These are phyloP conservation scores for Apiospora arundinis DNA, from an alignment of 2,329 filamentous ascomycete genomes.

Conservation along the genomic window DNA sequence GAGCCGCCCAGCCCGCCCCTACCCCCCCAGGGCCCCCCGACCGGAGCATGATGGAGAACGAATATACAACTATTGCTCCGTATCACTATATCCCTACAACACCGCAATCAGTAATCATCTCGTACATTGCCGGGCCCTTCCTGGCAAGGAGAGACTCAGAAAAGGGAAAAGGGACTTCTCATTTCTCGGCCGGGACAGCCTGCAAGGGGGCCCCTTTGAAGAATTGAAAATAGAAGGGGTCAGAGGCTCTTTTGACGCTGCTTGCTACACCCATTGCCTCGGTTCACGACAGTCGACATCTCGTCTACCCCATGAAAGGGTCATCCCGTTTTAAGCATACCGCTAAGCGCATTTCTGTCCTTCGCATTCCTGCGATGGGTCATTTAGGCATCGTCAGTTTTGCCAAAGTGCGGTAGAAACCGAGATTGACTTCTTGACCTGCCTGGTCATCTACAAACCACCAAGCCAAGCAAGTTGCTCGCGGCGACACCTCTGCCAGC, in stretches of 20 bases:
- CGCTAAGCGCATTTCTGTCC: not conserved
- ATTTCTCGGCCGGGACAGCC: not conserved
- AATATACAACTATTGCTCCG: not conserved
- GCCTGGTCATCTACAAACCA: not conserved
- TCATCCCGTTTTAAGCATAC: not conserved
- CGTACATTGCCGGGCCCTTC: not conserved
- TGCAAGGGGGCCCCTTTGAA: not conserved
- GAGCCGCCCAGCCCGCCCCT: too few species aligned
- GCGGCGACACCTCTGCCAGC: not conserved
- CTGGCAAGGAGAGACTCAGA: not conserved
- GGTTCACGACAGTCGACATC: not conserved
- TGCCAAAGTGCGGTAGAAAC: not conserved
- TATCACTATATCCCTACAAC: not conserved
- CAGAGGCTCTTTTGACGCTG: not conserved
- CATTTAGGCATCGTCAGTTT: not conserved
- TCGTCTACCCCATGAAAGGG: slow-evolving; percentile 9
- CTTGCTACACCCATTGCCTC: not conserved
- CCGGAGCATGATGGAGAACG: not conserved
- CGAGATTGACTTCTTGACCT: not conserved
- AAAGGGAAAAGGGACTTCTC: too few species aligned
- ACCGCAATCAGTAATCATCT: not conserved
- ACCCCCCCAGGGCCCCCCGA: not conserved
- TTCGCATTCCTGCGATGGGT: not conserved
- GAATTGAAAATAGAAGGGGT: not conserved
- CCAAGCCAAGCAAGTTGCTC: not conserved